Evolutionary conservation across 1,284 basidiomycete genomes (phyloP), one percentile per base, ranked within the genome.

Genomic region (Apiotrichum laibachii): DNA sequence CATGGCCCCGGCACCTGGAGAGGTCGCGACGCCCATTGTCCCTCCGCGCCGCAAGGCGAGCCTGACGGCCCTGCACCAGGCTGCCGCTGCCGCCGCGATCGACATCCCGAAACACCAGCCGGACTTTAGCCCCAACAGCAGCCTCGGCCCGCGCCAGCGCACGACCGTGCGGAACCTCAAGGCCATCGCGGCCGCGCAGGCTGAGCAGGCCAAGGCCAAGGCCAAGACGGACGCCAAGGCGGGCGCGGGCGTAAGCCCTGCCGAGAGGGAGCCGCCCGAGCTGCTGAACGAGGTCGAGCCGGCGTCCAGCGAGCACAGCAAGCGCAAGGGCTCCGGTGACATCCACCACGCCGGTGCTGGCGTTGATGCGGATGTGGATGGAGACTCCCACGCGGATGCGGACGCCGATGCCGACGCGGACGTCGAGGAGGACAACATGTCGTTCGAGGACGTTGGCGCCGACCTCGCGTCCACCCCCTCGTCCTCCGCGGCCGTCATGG

Each of bases 131-230:
- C 26, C 26, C 26, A 31, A 31, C 26, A 18, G 19, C 19, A 18
- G 40, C 51, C n/a, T 53, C 43, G 43, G 42, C 31, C 52, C 44
- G 37, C 31, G 44, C 37, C 43, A 53, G 37, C 37, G 37, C 37
- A 16, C 12, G 12, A 37, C 37, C 37, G 37, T 37, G 37, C 37
- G 37, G 12, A 37, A 37, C 10, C 37, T 37, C 37, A 37, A 37
- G 15, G 37, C 37, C 12, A 13, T 13, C 15, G 37, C 37, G 12
- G 37, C 37, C 37, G 37, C 37, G 15, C 37, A 37, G 37, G 37
- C 37, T 10, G 37, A 11, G 37, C 37, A 37, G 37, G 37, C 37
- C 37, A 37, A 37, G 37, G 37, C 11, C 3, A 16, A 37, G 12
- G 37, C 37, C 37, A 3, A 31, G 26, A 31, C 26, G 26, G 26